Conservation (phyloP, 352 stramenopile species). For the Blastocystis sp. region DNA sequence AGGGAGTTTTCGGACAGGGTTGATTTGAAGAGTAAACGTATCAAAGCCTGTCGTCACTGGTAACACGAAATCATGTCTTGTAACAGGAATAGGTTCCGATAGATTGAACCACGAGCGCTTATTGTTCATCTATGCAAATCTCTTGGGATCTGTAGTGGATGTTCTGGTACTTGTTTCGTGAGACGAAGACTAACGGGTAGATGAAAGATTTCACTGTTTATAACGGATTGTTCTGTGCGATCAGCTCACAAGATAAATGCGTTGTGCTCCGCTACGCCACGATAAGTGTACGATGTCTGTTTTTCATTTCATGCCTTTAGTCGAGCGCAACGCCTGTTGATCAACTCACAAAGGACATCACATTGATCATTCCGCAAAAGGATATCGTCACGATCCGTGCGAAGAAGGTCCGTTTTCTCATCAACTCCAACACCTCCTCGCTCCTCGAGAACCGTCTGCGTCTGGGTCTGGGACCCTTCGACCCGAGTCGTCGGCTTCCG, state of each 20-base stretch:
- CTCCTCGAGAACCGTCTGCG: background rate
- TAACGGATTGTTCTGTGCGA: conserved; percentile 4
- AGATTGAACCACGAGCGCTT: conserved; percentile 5
- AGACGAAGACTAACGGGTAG: background rate
- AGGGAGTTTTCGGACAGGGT: no score
- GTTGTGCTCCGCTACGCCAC: background rate
- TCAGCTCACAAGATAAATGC: background rate
- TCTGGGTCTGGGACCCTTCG: background rate
- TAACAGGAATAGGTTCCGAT: background rate
- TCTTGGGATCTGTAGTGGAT: background rate
- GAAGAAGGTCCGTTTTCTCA: background rate
- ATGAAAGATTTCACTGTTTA: conserved; percentile 32
- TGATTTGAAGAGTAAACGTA: background rate
- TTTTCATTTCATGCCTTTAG: background rate
- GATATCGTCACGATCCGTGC: background rate
- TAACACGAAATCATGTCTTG: background rate
- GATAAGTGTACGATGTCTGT: background rate
- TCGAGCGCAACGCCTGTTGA: background rate
- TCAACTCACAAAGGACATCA: background rate
- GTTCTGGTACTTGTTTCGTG: background rate
- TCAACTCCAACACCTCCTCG: background rate
- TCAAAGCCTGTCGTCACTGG: background rate
- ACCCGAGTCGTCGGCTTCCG: background rate
- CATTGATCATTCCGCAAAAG: background rate
- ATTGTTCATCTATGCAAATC: background rate